These are phyloP conservation scores for Carex pumila DNA, from an alignment of 176 grass and related monocot genomes.

Conservation along the genomic window DNA sequence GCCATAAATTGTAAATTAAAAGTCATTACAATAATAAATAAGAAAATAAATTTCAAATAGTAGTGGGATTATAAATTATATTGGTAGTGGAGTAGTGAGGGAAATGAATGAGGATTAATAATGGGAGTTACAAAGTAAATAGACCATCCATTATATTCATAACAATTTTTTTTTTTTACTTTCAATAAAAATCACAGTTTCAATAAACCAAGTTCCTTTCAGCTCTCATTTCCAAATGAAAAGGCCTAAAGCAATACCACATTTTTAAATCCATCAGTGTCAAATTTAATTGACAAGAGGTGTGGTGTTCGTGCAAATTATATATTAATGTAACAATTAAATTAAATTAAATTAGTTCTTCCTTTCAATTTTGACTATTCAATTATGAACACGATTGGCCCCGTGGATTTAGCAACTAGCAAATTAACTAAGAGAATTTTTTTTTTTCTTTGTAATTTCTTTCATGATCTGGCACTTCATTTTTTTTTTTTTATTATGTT, in stretches of 20 bases:
- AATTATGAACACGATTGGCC: not conserved
- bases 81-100: too few relatives aligned
- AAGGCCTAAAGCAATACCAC: not conserved
- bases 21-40: too few relatives aligned
- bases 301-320: not conserved
- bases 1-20: too few relatives aligned
- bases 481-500: not conserved
- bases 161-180: too few relatives aligned
- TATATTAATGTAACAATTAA: not conserved
- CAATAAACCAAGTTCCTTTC: not conserved
- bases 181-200: not conserved
- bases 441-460: too few relatives aligned
- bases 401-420: constrained; percentile 4
- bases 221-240: not conserved
- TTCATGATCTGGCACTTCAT: not conserved
- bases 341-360: not conserved
- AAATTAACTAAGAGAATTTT: not conserved
- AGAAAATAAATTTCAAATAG: too few relatives aligned
- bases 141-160: too few relatives aligned
- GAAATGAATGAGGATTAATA: too few relatives aligned
- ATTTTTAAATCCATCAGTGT: not conserved
- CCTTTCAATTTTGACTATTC: not conserved
- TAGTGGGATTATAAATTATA: too few relatives aligned
- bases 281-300: not conserved
- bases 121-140: too few relatives aligned